phyloP scores from a whole-genome alignment of 2,329 filamentous ascomycete species.

The Sclerotinia subarctica region DNA sequence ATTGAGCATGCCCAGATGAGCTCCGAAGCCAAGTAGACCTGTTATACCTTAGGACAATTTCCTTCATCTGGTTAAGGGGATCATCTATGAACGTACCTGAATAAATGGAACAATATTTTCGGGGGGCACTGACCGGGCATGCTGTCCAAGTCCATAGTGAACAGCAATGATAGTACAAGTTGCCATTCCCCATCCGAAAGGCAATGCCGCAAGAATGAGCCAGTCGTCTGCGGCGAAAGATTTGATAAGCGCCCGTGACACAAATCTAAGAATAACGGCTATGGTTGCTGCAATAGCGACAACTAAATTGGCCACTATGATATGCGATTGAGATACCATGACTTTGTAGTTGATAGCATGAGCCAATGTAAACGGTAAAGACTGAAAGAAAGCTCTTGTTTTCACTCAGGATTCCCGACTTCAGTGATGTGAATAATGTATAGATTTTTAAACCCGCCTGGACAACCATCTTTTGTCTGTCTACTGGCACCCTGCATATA shows the following conservation, averaged over 20 bases:
- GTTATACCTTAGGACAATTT: not conserved
- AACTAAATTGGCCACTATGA: not conserved
- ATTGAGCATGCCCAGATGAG: slow-evolving; percentile 2
- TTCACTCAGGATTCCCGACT: not conserved
- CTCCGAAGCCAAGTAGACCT: not conserved
- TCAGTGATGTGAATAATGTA: not conserved
- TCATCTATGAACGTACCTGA: not conserved
- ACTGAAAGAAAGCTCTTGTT: not conserved
- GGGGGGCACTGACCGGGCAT: not conserved
- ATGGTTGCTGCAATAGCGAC: not conserved
- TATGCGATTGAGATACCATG: slow-evolving; percentile 5
- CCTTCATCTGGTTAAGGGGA: not conserved
- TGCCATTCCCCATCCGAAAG: slow-evolving; percentile 6
- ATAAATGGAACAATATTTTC: not conserved
- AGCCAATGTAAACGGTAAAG: not conserved
- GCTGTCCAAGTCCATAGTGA: not conserved
- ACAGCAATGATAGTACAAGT: slow-evolving; percentile 5
- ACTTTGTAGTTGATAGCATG: not conserved
- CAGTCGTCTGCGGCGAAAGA: not conserved
- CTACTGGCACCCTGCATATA: not conserved
- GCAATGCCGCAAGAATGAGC: not conserved
- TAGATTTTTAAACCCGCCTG: not conserved
- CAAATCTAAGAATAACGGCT: not conserved
- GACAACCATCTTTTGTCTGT: not conserved
- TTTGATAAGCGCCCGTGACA: not conserved